Percentiles rank a stretch among this genome's conserved stretches.
Evolutionary conservation across 176 grass and related monocot genomes (phyloP).

Genomic region (Triticum monococcum): DNA sequence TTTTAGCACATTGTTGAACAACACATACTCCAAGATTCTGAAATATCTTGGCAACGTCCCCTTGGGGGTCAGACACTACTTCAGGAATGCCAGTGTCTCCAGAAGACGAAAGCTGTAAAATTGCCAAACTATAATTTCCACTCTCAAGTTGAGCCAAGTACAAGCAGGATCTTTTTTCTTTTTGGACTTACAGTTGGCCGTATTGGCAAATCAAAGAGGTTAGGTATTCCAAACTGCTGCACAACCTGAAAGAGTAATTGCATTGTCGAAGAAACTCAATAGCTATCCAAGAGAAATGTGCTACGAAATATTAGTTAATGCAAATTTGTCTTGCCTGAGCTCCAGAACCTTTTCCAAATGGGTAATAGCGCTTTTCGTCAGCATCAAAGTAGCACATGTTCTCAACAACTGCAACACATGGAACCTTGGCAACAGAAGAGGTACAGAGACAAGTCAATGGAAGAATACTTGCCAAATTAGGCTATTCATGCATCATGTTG

Average conservation of each 20-base stretch:
- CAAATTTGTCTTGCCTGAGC: constrained; percentile 56
- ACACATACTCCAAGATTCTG: constrained; percentile 96
- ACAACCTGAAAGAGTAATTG: constrained; percentile 74
- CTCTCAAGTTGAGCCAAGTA: neutral
- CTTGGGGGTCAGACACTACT: constrained; percentile 86
- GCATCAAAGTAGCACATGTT: constrained; percentile 99
- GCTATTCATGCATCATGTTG: constrained; percentile 10
- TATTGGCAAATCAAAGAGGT: constrained; percentile 97
- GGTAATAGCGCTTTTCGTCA: constrained; percentile 82
- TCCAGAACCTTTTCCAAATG: constrained; percentile 93
- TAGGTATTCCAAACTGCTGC: constrained; percentile 93
- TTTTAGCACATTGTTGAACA: constrained; percentile 99
- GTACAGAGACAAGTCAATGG: neutral
- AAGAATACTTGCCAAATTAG: neutral
- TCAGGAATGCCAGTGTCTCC: constrained; percentile 91
- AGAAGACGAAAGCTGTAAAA: constrained; percentile 85
- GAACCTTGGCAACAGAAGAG: constrained; percentile 60
- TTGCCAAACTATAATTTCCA: constrained; percentile 17
- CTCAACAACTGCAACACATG: constrained; percentile 94
- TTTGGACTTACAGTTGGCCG: constrained; percentile 68
- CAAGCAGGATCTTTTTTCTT: neutral
- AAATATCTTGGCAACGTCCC: constrained; percentile 89
- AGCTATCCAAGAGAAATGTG: constrained; percentile 28
- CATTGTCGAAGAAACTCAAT: constrained; percentile 9
- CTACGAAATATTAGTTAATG: neutral